phyloP scores from a whole-genome alignment of 1,139 yeast genomes.

The Saccharomyces hybrid region DNA sequence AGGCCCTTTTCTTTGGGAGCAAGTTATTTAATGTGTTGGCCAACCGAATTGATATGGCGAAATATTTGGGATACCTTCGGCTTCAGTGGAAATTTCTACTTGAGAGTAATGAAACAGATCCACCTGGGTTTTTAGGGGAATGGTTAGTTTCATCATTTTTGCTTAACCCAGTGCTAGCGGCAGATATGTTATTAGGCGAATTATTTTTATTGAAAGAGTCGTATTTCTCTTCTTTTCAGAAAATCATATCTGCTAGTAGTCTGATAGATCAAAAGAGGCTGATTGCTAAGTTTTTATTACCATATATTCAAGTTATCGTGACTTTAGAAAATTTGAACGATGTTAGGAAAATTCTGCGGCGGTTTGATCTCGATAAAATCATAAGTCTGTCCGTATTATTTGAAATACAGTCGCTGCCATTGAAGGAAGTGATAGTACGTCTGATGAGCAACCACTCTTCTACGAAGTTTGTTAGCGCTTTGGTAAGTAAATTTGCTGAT shows the following conservation, averaged over 20 bases:
- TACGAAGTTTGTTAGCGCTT: slow-evolving; percentile 9
- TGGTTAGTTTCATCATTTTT: slow-evolving; percentile 23
- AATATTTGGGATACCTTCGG: slow-evolving; percentile 22
- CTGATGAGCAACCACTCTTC: slow-evolving; percentile 13
- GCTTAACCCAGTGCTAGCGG: slow-evolving; percentile 28
- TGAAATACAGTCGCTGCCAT: slow-evolving; percentile 14
- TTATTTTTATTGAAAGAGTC: slow-evolving; percentile 14
- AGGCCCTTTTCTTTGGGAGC: slow-evolving; percentile 33
- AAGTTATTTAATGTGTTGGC: slow-evolving; percentile 29
- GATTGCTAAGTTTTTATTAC: slow-evolving; percentile 20
- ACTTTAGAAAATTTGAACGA: slow-evolving; percentile 11
- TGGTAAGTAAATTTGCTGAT: slow-evolving; percentile 13
- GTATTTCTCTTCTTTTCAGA: slow-evolving; percentile 12
- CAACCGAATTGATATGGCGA: slow-evolving; percentile 19
- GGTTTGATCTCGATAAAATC: slow-evolving; percentile 3
- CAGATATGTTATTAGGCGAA: slow-evolving; percentile 18
- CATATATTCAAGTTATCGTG: slow-evolving; percentile 19
- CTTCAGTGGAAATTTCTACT: slow-evolving; percentile 25
- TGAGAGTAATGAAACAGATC: slow-evolving; percentile 1
- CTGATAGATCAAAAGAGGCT: slow-evolving; percentile 20
- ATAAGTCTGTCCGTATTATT: slow-evolving; percentile 14
- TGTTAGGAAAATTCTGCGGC: slow-evolving; percentile 13
- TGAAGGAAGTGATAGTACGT: slow-evolving; percentile 22
- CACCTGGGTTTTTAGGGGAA: slow-evolving; percentile 6
- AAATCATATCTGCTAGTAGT: slow-evolving; percentile 12